These are phyloP conservation scores for Chrysoporthe puriensis DNA, from an alignment of 2,329 filamentous ascomycete genomes.

Conservation along the genomic window DNA sequence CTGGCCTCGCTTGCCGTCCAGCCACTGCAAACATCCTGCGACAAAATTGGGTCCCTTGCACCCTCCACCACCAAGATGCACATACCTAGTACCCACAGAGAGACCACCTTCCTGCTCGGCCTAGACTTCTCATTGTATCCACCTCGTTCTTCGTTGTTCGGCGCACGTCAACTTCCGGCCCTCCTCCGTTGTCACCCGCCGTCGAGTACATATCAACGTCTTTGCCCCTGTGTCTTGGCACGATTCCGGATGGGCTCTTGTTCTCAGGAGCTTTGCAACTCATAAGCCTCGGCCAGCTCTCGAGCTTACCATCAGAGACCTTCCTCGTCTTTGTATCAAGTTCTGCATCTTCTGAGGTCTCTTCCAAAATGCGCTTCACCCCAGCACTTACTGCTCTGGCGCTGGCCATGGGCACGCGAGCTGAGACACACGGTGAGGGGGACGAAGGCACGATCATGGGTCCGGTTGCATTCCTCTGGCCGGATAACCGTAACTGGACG, in stretches of 20 bases:
- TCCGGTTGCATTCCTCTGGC: conserved; percentile 60
- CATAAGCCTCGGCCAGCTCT: background rate
- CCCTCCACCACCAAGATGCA: background rate
- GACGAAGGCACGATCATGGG: conserved; percentile 48
- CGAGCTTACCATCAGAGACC: background rate
- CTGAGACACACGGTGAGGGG: conserved; percentile 33
- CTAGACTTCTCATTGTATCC: background rate
- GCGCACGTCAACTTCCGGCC: background rate
- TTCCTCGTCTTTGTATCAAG: background rate
- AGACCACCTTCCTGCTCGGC: conserved; percentile 3
- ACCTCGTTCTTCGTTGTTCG: background rate
- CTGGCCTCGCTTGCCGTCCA: background rate
- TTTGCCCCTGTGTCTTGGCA: background rate
- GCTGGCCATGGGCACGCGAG: conserved; percentile 3
- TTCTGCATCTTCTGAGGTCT: background rate
- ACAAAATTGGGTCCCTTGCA: background rate
- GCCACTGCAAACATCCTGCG: background rate
- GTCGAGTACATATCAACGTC: conserved; percentile 7
- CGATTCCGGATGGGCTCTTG: background rate
- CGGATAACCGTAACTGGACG: conserved; percentile 53
- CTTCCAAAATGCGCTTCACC: conserved; percentile 19
- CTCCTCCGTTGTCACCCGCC: background rate
- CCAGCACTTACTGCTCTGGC: conserved; percentile 7
- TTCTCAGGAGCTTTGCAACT: background rate
- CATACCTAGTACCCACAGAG: background rate